Base-by-base conservation (phyloP, 495 filamentous ascomycete species). In the Penicillium nucicola region DNA sequence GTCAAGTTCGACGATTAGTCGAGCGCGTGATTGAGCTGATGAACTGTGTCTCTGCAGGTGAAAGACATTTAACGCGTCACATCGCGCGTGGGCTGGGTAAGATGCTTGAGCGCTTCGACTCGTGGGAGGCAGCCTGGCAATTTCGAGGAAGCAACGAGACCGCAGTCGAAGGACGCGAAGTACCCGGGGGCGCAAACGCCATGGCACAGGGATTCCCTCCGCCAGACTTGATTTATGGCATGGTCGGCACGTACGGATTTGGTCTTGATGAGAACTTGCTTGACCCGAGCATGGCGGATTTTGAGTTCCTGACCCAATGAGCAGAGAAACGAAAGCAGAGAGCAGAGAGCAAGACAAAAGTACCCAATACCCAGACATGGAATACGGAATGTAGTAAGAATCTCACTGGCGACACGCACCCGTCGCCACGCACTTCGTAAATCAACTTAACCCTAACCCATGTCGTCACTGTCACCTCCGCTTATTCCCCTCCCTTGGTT, bases 41-140 rank as follows among this genome's bases (percentile, higher is more conserved):
- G 60, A 78, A 76, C 42, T 78, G 77, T 45, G 75, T 77, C 36
- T 72, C 68, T 25, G 76, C 75, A 5, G 77, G 77, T 14, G 77
- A 80, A 47, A 66, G 74, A 43, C 78, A 81, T 52, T 65, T 81
- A 36, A 78, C 78, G 7, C 67, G 75, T 33, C 76, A 80, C 45
- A 76, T 81, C 52, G 77, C 77, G 19, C 73, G 69, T 13, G 78
- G 78, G 0, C 56, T 80, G 31, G 71, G 77, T 52, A 81, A 81
- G 53, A 80, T 76, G 71, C 52, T 76, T 2, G 73, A 74, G 45
- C 71, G 71, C 0, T 76, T 75, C 39, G 70, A 76, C 53, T 62
- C 71, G 1, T 76, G 73, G 73, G 73, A 76, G 41, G 57, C 64
- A 35, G 54, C 56, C 19, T 68, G 66, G 62, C 65, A 67, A 35